Base-by-base conservation (phyloP, 2,329 filamentous ascomycete genomes). In the Cadophora luteo-olivacea region DNA sequence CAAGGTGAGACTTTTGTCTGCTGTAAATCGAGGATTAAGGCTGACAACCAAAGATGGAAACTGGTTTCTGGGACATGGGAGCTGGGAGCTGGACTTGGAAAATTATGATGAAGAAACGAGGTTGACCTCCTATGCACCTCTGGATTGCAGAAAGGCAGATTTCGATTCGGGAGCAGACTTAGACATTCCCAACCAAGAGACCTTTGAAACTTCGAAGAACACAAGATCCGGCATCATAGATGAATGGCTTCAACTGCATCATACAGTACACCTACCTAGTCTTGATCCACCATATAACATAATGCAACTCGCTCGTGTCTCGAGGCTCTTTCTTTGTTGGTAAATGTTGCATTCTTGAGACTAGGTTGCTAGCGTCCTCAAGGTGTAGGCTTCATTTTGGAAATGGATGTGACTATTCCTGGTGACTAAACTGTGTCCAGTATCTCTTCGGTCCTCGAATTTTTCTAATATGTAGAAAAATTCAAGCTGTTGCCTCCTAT, bases 11-110 rank as follows among this genome's bases (percentile, higher is more conserved):
- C 32, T 61, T 1, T 12, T 3, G 3, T 45, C 8, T n/a, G 5
- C 19, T 24, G 22, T 5, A n/a, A 19, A 4, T 1, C 24, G 22
- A 45, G 5, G 19, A 11, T 41, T 19, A 5, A 57, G 67, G 32
- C 66, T 64, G 36, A 64, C 66, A 61, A 55, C 55, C 63, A 25
- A 78, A 92, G 86, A 88, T 93, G 85, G 91, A 93, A 79, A 89
- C 87, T 71, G 87, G 85, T 1, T 93, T 93, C 77, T 93, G 91
- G 91, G 86, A 91, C 66, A 92, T 92, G 89, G 87, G 86, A 45
- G 51, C 48, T 92, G 89, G 87, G 86, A 45, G 51, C 48, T 33
- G 61, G 57, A 6, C 19, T 51, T 32, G 9, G 29, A 12, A 33
- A 33, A 41, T 3, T 14, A 12, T 41, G 33, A 60, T 38, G 11